Conservation (phyloP, 148 eudicot species). For the Rhododendron griersonianum region DNA sequence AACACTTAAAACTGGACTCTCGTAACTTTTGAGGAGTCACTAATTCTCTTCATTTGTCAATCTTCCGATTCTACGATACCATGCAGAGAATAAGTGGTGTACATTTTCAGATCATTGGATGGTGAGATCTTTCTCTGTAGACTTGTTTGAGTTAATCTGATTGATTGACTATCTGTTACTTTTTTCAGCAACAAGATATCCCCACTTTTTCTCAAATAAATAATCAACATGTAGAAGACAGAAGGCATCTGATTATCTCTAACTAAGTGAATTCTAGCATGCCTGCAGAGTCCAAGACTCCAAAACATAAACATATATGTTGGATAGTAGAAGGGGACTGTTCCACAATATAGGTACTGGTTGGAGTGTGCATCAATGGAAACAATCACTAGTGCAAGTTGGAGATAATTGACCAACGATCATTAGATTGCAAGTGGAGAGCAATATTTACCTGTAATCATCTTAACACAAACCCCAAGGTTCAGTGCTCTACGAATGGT, state of each 20-base stretch:
- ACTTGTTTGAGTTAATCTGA: not conserved
- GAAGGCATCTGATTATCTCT: not conserved
- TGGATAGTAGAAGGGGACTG: not conserved
- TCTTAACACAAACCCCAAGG: slow-evolving; percentile 45
- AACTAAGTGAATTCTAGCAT: not conserved
- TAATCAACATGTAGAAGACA: not conserved
- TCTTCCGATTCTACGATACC: not conserved
- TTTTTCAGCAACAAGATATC: not conserved
- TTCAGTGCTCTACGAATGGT: slow-evolving; percentile 38
- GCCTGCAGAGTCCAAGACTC: not conserved
- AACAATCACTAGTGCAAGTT: not conserved
- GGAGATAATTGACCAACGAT: not conserved
- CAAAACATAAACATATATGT: not conserved
- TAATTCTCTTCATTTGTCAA: not conserved
- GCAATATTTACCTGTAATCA: slow-evolving; percentile 33
- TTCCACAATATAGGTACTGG: not conserved
- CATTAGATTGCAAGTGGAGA: slow-evolving; percentile 1
- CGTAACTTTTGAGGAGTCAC: not conserved
- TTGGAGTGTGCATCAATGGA: not conserved
- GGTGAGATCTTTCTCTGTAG: not conserved
- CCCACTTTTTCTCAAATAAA: not conserved
- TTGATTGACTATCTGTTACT: not conserved
- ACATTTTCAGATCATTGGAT: not conserved
- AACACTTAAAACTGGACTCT: not conserved
- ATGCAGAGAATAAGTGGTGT: not conserved